phyloP scores from a whole-genome alignment of 176 grass and related monocot genomes.

The Oryza rufipogon region DNA sequence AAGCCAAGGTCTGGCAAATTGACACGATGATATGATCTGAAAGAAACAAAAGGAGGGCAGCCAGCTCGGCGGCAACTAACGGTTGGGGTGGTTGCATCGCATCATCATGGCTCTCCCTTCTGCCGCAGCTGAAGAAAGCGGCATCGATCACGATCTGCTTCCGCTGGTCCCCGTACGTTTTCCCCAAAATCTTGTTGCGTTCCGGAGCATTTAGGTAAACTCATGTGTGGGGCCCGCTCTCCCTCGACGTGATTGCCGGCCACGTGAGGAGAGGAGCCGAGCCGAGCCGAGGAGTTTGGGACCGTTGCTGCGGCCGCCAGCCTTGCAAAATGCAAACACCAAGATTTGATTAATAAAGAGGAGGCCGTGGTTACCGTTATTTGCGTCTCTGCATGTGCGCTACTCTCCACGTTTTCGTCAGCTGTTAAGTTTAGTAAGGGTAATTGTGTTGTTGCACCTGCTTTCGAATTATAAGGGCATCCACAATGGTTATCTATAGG shows the following conservation, averaged over 20 bases:
- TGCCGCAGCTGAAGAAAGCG: neutral
- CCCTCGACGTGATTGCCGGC: too few species aligned
- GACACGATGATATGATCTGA: neutral
- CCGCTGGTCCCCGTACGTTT: neutral
- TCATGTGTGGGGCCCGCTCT: neutral
- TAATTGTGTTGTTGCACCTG: too few species aligned
- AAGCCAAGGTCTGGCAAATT: neutral
- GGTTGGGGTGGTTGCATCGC: neutral
- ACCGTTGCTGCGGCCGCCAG: neutral
- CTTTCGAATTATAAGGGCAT: too few species aligned
- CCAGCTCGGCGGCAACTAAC: neutral
- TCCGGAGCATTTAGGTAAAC: neutral
- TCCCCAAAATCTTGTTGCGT: neutral
- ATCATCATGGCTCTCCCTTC: neutral
- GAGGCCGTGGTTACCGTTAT: neutral
- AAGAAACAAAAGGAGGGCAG: neutral
- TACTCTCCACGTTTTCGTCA: neutral
- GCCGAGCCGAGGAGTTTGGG: neutral
- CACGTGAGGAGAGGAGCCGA: neutral
- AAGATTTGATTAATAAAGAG: neutral
- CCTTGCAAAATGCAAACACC: neutral
- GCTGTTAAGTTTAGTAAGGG: neutral
- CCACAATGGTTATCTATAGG: too few species aligned
- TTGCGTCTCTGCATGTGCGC: neutral
- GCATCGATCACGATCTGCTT: neutral